Evolutionary conservation across 345 rosid genomes (phyloP), one percentile per base, ranked within the genome.

Genomic region (Luvunga scandens): DNA sequence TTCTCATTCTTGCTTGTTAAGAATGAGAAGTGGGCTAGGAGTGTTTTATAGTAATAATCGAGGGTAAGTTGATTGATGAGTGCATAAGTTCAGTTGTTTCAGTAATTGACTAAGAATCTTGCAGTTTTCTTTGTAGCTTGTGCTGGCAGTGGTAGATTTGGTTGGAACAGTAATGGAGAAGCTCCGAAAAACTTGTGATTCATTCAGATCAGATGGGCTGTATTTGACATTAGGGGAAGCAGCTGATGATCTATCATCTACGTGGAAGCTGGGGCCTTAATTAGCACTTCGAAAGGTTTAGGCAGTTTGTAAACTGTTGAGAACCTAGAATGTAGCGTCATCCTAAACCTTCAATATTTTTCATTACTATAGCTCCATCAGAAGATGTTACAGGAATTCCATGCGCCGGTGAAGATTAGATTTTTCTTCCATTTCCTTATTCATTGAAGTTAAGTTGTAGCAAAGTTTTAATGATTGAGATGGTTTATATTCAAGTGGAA

Each of bases 81-180:
- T 9, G 13, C 13, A 39, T 39, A 10, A 39, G 48, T 39, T 39
- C 48, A 39, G 13, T 13, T 39, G 48, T 39, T 39, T 9, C 13
- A 39, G 45, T 39, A 39, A 9, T 39, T 39, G 45, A 12, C 45
- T 9, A 2, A 39, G 45, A 39, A 8, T 39, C 3, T 39, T 39
- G 45, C 45, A 39, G 12, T 39, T 61, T 28, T 66, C 8, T 25
- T 25, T 77, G 65, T 12, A 72, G 77, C 74, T 72, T 56, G 39
- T 76, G 8, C 63, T 38, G 38, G 38, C 1, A 39, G 45, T 75
- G 34, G 73, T 72, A 24, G 73, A 77, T 28, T 66, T 82, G 10
- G 73, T 59, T 30, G 78, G 73, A 57, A 73, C 28, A 18, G 80
- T 76, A 31, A 62, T 78, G 75, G 82, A 75, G 66, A 84, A 71